Evolutionary conservation across 768 basidiomycete species (phyloP).

Genomic region (Myochromella boudieri): DNA sequence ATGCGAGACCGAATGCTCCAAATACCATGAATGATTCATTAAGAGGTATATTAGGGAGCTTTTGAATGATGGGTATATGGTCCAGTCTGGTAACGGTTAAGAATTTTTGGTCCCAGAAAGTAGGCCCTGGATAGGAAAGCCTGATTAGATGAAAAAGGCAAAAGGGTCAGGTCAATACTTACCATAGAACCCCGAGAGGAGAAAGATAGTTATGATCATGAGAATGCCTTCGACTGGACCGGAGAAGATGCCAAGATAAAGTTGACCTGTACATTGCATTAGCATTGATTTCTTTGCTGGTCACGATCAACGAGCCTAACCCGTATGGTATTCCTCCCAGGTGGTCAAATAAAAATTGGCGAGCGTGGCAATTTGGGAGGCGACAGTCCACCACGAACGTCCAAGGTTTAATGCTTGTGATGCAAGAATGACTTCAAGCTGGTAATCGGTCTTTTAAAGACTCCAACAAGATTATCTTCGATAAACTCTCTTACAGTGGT

Average conservation of each 20-base stretch:
- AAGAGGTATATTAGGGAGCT: slow-evolving; percentile 67
- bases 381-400: slow-evolving; percentile 96
- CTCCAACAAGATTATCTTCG: not conserved
- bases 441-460: not conserved
- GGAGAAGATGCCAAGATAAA: slow-evolving; percentile 91
- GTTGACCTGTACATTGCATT: slow-evolving; percentile 53
- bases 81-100: slow-evolving; percentile 59
- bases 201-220: slow-evolving; percentile 75
- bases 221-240: slow-evolving; percentile 97
- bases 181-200: slow-evolving; percentile 79
- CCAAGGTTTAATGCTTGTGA: slow-evolving; percentile 87
- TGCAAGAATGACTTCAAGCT: slow-evolving; percentile 87
- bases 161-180: slow-evolving; percentile 21
- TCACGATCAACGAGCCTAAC: slow-evolving; percentile 29
- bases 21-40: slow-evolving; percentile 91
- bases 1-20: slow-evolving; percentile 62
- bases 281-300: not conserved
- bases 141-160: not conserved
- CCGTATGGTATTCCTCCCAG: slow-evolving; percentile 89
- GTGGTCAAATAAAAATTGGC: slow-evolving; percentile 83
- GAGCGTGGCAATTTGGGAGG: slow-evolving; percentile 74
- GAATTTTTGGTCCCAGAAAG: slow-evolving; percentile 77
- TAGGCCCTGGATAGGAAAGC: slow-evolving; percentile 49
- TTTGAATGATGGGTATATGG: slow-evolving; percentile 43
- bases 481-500: slow-evolving; percentile 64